Evolutionary conservation across 495 filamentous ascomycete species (phyloP).

Genomic region (Talaromyces wortmannii): DNA sequence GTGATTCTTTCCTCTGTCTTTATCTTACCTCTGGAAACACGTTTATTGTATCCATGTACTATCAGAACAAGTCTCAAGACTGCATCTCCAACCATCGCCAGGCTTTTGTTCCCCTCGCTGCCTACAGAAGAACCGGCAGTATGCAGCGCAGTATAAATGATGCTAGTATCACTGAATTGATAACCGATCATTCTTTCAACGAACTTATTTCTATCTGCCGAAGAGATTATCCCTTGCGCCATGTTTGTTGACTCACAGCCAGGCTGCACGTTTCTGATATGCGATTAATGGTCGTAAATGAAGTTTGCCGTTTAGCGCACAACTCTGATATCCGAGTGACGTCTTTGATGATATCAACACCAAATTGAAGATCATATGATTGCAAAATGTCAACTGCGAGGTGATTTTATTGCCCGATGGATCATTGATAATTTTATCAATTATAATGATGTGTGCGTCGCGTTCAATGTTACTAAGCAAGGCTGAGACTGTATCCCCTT

Average conservation of each 20-base stretch:
- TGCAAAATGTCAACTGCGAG: too few relatives aligned
- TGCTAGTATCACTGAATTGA: background rate
- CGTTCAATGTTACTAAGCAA: too few relatives aligned
- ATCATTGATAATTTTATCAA: too few relatives aligned
- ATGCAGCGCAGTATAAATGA: background rate
- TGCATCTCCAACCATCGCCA: conserved; percentile 4
- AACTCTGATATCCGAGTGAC: too few relatives aligned
- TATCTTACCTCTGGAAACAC: conserved; percentile 16
- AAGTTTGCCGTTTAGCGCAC: too few relatives aligned
- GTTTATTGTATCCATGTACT: background rate
- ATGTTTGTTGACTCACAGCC: background rate
- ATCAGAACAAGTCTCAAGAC: background rate
- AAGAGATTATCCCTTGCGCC: background rate
- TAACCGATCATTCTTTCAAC: background rate
- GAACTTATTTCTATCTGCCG: background rate
- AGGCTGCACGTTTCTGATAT: too few relatives aligned
- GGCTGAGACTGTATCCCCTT: too few relatives aligned
- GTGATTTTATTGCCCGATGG: too few relatives aligned
- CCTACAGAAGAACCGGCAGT: background rate
- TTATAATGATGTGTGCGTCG: too few relatives aligned
- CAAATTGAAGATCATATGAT: too few relatives aligned
- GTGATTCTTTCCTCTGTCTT: conserved; percentile 7
- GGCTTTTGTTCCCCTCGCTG: conserved; percentile 7
- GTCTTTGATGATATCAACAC: too few relatives aligned
- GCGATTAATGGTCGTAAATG: too few relatives aligned